Evolutionary conservation across 2,329 filamentous ascomycete genomes (phyloP).

Genomic region (Teratosphaeria epicoccoides): DNA sequence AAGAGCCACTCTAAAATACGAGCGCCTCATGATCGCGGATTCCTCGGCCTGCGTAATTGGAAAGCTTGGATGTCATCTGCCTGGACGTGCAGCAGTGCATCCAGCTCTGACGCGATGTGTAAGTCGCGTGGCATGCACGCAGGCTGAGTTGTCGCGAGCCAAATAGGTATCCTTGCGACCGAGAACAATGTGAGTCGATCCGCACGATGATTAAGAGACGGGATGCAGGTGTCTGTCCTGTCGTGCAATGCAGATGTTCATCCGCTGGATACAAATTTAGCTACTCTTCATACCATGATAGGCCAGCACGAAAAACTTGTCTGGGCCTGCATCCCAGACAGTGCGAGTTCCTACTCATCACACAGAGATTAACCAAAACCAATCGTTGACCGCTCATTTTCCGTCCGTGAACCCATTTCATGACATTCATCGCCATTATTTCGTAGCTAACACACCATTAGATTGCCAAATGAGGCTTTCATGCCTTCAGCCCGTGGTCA

Average conservation of each 20-base stretch:
- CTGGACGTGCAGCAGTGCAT: not conserved
- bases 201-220: not conserved
- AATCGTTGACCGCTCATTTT: not conserved
- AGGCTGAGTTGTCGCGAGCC: not conserved
- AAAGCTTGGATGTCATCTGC: not conserved
- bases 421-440: conserved; percentile 2
- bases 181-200: no score
- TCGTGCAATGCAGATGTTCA: not conserved
- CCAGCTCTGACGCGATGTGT: not conserved
- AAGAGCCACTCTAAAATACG: not conserved
- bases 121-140: not conserved
- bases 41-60: not conserved
- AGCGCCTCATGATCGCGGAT: not conserved
- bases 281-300: not conserved
- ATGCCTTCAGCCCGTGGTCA: not conserved
- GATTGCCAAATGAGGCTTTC: not conserved
- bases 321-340: not conserved
- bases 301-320: not conserved
- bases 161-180: not conserved
- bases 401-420: not conserved
- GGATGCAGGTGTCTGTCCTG: not conserved
- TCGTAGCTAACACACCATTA: not conserved
- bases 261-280: not conserved
- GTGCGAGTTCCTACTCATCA: no score
- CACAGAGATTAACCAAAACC: not conserved